phyloP scores from a whole-genome alignment of 225 moss, liverwort and hornwort species.

The Antitrichia curtipendula region DNA sequence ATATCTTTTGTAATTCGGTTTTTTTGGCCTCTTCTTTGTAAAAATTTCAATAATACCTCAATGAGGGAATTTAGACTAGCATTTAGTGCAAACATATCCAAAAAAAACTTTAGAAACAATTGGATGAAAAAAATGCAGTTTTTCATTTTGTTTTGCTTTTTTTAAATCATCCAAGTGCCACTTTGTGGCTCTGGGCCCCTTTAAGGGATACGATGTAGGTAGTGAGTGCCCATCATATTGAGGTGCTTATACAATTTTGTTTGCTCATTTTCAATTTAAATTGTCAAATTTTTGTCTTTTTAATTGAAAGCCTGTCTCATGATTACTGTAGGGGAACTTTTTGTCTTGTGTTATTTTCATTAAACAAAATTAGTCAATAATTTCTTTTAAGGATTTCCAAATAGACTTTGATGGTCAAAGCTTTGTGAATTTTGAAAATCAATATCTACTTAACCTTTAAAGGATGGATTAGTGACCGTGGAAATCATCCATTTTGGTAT shows the following conservation, averaged over 20 bases:
- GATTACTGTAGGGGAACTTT: neutral
- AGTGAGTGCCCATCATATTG: neutral
- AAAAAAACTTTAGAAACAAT: neutral
- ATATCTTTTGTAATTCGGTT: neutral
- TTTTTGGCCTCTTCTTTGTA: neutral
- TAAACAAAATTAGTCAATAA: neutral
- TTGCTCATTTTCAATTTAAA: neutral
- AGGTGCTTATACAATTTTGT: neutral
- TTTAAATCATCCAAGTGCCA: accelerated
- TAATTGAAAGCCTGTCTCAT: neutral
- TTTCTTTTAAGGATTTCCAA: neutral
- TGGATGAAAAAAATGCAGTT: neutral
- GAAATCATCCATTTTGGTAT: too few species aligned
- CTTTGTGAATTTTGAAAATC: neutral
- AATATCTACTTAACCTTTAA: too few species aligned
- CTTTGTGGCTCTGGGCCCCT: accelerated
- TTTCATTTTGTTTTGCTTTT: too few species aligned
- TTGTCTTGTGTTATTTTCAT: neutral
- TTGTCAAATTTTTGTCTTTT: neutral
- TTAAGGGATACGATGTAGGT: neutral
- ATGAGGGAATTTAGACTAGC: neutral
- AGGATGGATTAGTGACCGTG: too few species aligned
- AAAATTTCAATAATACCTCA: neutral
- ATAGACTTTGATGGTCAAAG: neutral
- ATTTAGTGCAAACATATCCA: accelerated